These are phyloP conservation scores for Martiniozyma abietophila DNA, from an alignment of 805 yeast genomes.

Conservation along the genomic window DNA sequence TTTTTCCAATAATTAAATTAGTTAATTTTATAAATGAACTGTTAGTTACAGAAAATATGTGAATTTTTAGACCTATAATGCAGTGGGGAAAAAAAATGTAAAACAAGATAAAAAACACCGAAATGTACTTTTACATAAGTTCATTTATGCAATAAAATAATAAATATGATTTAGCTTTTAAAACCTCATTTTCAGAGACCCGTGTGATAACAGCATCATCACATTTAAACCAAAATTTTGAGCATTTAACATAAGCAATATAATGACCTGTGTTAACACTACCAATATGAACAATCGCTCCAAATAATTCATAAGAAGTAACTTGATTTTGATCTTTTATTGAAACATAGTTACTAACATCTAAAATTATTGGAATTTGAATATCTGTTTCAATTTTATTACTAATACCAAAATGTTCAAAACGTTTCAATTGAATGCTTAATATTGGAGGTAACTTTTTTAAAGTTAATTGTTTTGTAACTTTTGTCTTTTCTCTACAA, in stretches of 20 bases:
- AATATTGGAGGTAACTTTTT: conserved; percentile 67
- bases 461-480: conserved; percentile 63
- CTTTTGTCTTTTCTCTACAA: conserved; percentile 56
- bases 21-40: neutral
- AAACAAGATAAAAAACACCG: neutral
- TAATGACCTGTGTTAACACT: conserved; percentile 95
- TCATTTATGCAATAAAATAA: conserved; percentile 56
- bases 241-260: conserved; percentile 63
- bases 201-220: conserved; percentile 80
- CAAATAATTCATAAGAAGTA: conserved; percentile 66
- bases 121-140: conserved; percentile 12
- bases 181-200: conserved; percentile 56
- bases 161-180: conserved; percentile 68
- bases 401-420: conserved; percentile 51
- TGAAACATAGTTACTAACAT: conserved; percentile 53
- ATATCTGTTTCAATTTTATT: conserved; percentile 72
- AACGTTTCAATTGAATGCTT: conserved; percentile 76
- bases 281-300: conserved; percentile 83
- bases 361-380: conserved; percentile 60
- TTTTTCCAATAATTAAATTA: too few relatives aligned
- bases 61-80: too few relatives aligned
- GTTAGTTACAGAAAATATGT: neutral
- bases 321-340: conserved; percentile 2
- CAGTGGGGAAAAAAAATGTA: too few relatives aligned
- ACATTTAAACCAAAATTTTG: conserved; percentile 79